Evolutionary conservation across 225 moss, liverwort and hornwort species (phyloP).

Genomic region (Physcomitrellopsis africana): DNA sequence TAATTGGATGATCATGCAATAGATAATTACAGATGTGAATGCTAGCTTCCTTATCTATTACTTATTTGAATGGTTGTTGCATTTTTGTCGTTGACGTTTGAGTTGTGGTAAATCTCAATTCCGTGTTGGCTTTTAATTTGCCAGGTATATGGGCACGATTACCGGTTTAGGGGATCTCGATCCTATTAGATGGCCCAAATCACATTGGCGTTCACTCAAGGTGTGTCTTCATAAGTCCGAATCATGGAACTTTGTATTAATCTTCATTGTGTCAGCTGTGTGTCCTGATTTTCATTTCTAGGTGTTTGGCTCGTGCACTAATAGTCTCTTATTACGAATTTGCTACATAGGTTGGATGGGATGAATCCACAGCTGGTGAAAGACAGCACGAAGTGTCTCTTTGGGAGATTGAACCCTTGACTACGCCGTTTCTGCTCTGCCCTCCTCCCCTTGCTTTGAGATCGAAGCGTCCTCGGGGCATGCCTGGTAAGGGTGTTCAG

Average conservation of each 20-base stretch:
- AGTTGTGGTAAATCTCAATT: constrained; percentile 24
- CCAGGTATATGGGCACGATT: constrained; percentile 97
- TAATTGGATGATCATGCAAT: constrained; percentile 2
- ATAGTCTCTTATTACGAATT: constrained; percentile 22
- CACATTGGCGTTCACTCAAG: constrained; percentile 95
- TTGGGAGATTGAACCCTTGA: constrained; percentile 98
- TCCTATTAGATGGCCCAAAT: constrained; percentile 86
- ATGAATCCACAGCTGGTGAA: constrained; percentile 97
- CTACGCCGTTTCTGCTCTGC: constrained; percentile 83
- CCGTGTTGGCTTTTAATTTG: constrained; percentile 30
- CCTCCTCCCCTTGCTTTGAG: constrained; percentile 78
- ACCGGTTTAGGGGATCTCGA: constrained; percentile 93
- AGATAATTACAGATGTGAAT: constrained; percentile 17
- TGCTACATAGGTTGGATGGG: constrained; percentile 86
- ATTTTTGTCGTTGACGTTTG: background rate
- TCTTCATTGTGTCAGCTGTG: constrained; percentile 12
- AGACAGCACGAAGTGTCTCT: constrained; percentile 94
- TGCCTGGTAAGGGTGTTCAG: constrained; percentile 53
- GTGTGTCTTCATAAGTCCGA: constrained; percentile 38
- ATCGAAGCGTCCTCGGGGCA: constrained; percentile 84
- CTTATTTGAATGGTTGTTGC: constrained; percentile 5
- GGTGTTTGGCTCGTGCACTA: background rate
- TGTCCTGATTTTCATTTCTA: background rate
- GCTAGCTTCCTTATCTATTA: constrained; percentile 3
- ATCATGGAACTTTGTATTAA: constrained; percentile 7